Percentiles rank a stretch among this genome's conserved stretches.
These are phyloP conservation scores for Trypanosoma boissoni DNA, from an alignment of 208 protist genomes.

Conservation along the genomic window DNA sequence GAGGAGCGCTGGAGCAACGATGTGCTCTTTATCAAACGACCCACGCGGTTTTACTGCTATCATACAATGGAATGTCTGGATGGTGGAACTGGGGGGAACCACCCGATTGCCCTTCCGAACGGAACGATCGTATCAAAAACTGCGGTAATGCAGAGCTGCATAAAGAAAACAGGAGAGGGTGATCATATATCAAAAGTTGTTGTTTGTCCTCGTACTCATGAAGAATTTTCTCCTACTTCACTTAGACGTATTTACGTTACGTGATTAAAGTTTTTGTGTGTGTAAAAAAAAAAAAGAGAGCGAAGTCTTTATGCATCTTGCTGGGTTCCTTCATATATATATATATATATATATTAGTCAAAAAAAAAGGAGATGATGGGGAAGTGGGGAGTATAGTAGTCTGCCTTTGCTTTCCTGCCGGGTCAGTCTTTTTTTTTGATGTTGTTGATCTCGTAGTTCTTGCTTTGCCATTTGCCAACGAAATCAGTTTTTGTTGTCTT, in stretches of 20 bases:
- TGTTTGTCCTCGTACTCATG: constrained; percentile 32
- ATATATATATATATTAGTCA: no score
- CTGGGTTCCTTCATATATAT: no score
- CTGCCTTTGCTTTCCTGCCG: no score
- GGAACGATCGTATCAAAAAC: constrained; percentile 29
- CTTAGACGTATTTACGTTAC: constrained; percentile 36
- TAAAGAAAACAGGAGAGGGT: constrained; percentile 21
- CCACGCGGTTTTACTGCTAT: constrained; percentile 73
- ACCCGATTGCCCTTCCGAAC: constrained; percentile 26
- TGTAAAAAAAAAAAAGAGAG: no score
- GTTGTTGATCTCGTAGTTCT: no score
- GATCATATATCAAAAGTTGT: constrained; percentile 18
- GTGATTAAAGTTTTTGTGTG: constrained; percentile 20
- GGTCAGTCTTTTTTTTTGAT: no score
- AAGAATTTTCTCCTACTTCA: constrained; percentile 14
- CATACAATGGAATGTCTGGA: constrained; percentile 49
- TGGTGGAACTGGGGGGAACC: constrained; percentile 29
- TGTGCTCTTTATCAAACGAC: constrained; percentile 62
- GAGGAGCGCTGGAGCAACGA: constrained; percentile 69
- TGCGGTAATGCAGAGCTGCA: constrained; percentile 17
- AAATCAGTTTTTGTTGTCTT: no score
- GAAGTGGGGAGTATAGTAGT: no score
- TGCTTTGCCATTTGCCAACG: no score
- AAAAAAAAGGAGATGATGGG: no score
- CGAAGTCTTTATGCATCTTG: no score